Evolutionary conservation across 495 filamentous ascomycete species (phyloP), one percentile per base, ranked within the genome.

Genomic region (Physcia stellaris): DNA sequence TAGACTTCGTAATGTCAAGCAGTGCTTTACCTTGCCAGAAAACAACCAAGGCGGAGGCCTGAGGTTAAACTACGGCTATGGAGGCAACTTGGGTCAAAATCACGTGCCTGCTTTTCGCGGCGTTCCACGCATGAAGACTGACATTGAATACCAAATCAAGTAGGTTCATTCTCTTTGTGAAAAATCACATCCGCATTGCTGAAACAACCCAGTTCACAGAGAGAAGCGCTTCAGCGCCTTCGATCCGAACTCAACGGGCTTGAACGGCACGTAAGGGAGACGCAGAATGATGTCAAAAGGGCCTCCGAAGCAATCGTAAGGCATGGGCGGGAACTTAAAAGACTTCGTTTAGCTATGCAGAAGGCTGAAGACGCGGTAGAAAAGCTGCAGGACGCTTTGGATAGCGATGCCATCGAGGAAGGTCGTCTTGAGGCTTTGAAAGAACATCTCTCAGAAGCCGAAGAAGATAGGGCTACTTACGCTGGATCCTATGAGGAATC

Each of bases 91-190:
- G 37, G 66, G 57, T n/a, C 61, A 73, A 36, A 59, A 58, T 32
- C 70, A 75, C 12, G 68, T 83, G 18, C 24, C 54, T n/a, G 51
- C 56, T 24, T 76, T 58, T 40, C 54, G 37, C 2, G 59, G 68
- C 2, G 55, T 48, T n/a, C 62, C 77, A 18, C 74, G 85, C 6
- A 92, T 96, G 77, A 80, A 80, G 56, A 80, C 83, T 0, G 83
- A 94, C 49, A 59, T 74, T 6, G 78, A 73, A 27, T 69, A 69
- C 16, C 81, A 83, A 56, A 68, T 81, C 27, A 63, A 59, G 59
- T 71, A 66, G 29, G 60, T 33, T 30, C 7, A 6, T 18, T 27
- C 15, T 15, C 7, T 32, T 15, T 41, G n/a, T 26, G 20, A n/a
- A n/a, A n/a, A n/a, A n/a, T n/a, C n/a, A n/a, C n/a, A 21, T 23